Conservation (phyloP, 495 filamentous ascomycete species). For the Coniosporium apollinis region DNA sequence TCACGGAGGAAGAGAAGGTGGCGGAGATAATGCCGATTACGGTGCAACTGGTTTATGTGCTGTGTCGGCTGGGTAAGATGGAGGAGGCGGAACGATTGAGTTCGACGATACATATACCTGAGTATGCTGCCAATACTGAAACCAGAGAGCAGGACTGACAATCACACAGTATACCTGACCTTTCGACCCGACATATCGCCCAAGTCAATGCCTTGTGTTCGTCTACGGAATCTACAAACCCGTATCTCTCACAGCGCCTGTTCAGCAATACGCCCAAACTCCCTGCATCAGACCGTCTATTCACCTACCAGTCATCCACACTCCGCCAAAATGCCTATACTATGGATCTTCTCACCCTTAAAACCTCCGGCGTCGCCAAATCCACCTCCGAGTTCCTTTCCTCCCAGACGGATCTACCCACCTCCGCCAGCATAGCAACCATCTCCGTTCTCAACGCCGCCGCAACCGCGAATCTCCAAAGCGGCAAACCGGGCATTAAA, state of each 20-base stretch:
- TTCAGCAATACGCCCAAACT: constrained; percentile 40
- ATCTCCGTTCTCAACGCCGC: constrained; percentile 69
- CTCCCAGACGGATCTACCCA: constrained; percentile 34
- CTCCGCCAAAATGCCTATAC: constrained; percentile 52
- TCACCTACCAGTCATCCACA: constrained; percentile 56
- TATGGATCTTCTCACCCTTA: constrained; percentile 60
- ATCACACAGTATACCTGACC: constrained; percentile 49
- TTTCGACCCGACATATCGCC: constrained; percentile 59
- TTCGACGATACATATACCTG: constrained; percentile 42
- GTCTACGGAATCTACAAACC: constrained; percentile 44
- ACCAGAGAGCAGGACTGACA: constrained; percentile 14
- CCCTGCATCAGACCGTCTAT: constrained; percentile 51
- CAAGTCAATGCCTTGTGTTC: constrained; percentile 59
- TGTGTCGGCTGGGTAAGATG: constrained; percentile 51
- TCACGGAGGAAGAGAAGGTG: constrained; percentile 66
- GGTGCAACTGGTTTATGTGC: constrained; percentile 72
- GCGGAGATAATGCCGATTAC: constrained; percentile 71
- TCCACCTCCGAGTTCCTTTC: constrained; percentile 45
- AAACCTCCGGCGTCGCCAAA: constrained; percentile 53
- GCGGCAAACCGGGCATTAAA: constrained; percentile 53
- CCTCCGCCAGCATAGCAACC: constrained; percentile 39
- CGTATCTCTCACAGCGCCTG: constrained; percentile 56
- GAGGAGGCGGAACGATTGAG: constrained; percentile 55
- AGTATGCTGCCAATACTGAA: constrained; percentile 29
- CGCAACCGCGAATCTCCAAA: constrained; percentile 46